Evolutionary conservation across 2,329 filamentous ascomycete genomes (phyloP).

Genomic region (Elsinoe ampelina): DNA sequence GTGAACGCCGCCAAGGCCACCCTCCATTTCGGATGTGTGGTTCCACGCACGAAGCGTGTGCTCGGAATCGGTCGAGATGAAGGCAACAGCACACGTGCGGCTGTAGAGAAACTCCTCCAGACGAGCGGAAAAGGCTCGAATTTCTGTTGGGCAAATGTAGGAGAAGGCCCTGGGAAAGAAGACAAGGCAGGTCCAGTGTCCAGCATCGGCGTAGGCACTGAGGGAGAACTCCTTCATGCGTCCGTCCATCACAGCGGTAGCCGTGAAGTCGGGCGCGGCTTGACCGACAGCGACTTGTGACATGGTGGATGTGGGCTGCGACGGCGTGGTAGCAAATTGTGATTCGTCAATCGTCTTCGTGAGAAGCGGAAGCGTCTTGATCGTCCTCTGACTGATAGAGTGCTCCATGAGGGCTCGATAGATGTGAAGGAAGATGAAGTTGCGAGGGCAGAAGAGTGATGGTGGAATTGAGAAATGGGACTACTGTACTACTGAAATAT

Average conservation of each 20-base stretch:
- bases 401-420: not conserved
- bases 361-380: not conserved
- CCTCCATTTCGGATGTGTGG: slow-evolving; percentile 48
- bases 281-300: slow-evolving; percentile 21
- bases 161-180: slow-evolving; percentile 62
- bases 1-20: slow-evolving; percentile 52
- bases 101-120: slow-evolving; percentile 47
- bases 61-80: slow-evolving; percentile 54
- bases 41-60: slow-evolving; percentile 51
- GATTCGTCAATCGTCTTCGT: not conserved
- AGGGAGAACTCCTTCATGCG: slow-evolving; percentile 26
- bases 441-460: not conserved
- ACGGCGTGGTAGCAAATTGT: no score
- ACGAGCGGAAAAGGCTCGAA: slow-evolving; percentile 55
- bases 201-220: slow-evolving; percentile 24
- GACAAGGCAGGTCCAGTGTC: slow-evolving; percentile 53
- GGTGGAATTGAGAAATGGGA: not conserved
- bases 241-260: slow-evolving; percentile 24
- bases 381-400: not conserved
- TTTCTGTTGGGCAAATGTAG: slow-evolving; percentile 58
- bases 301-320: not conserved
- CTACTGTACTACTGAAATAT: slow-evolving; percentile 1
- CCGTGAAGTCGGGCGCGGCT: slow-evolving; percentile 23
- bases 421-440: not conserved
- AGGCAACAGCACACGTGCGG: slow-evolving; percentile 52